A percentile compares a stretch with the other conserved stretches of the same genome.
These are phyloP conservation scores for Metrosideros polymorpha DNA, from an alignment of 441 rosid species.

Conservation along the genomic window DNA sequence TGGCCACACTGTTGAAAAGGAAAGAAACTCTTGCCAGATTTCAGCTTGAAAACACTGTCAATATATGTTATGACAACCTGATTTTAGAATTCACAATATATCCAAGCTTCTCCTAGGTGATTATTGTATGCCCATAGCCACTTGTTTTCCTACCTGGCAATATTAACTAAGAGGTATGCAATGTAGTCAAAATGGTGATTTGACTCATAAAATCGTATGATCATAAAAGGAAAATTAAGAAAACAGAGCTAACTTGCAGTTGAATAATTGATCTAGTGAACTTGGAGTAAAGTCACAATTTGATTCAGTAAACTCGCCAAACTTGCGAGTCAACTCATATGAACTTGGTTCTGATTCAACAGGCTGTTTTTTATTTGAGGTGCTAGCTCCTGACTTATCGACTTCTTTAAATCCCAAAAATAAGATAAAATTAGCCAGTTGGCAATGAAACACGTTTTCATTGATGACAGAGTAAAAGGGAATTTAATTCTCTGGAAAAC, in stretches of 20 bases:
- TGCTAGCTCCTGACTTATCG: background rate
- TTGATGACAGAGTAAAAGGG: background rate
- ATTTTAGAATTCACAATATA: background rate
- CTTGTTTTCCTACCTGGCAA: background rate
- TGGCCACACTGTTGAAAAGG: background rate
- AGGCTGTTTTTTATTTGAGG: background rate
- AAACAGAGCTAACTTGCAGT: background rate
- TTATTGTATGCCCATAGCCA: background rate
- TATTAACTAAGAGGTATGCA: background rate
- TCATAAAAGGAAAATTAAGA: background rate
- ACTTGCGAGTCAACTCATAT: background rate
- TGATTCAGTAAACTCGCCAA: background rate
- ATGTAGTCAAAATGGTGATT: background rate
- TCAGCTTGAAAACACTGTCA: background rate
- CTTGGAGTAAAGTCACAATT: background rate
- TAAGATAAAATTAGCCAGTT: background rate
- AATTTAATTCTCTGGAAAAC: background rate
- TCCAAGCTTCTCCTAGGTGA: background rate
- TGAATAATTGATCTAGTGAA: background rate
- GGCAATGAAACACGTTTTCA: background rate
- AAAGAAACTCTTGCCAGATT: background rate
- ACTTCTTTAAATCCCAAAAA: background rate
- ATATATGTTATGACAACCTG: background rate
- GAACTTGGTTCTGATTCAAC: background rate
- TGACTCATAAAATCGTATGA: background rate